These are phyloP conservation scores for Phytophthora boehmeriae DNA, from an alignment of 352 stramenopile species.

Conservation along the genomic window DNA sequence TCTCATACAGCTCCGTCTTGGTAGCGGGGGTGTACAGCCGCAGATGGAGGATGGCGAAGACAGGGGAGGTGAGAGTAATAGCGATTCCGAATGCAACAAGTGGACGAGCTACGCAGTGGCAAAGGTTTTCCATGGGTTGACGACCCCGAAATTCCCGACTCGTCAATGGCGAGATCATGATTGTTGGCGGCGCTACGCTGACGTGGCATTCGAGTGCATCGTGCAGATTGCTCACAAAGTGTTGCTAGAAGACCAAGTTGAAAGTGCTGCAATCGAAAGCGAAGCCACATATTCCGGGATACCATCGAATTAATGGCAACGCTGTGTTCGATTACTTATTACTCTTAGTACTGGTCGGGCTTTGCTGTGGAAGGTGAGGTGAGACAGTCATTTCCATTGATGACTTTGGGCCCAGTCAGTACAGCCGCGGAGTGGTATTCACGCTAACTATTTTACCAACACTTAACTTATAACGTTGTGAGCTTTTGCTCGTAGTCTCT, in stretches of 20 bases:
- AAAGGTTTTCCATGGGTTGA: constrained; percentile 79
- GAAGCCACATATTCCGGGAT: not conserved
- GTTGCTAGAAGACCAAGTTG: constrained; percentile 31
- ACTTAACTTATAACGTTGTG: constrained; percentile 1
- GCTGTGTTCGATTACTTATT: constrained; percentile 18
- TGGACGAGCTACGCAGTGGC: constrained; percentile 79
- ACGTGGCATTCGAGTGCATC: constrained; percentile 78
- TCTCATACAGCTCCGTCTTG: constrained; percentile 38
- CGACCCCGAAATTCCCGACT: constrained; percentile 63
- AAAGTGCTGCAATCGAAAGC: not conserved
- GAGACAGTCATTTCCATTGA: constrained; percentile 19
- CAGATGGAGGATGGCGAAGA: constrained; percentile 14
- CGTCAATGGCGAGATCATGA: constrained; percentile 67
- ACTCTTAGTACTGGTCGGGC: constrained; percentile 4
- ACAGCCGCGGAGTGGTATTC: not conserved
- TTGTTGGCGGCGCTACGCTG: constrained; percentile 69
- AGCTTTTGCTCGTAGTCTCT: not conserved
- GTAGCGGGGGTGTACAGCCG: constrained; percentile 3
- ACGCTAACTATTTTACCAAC: not conserved
- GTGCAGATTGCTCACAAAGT: constrained; percentile 68
- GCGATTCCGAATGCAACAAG: constrained; percentile 15
- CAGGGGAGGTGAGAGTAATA: constrained; percentile 27
- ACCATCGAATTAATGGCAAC: constrained; percentile 5
- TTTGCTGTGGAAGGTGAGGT: not conserved
- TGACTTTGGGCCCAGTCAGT: not conserved